Evolutionary conservation across 2,329 filamentous ascomycete genomes (phyloP), one percentile per base, ranked within the genome.

Genomic region (Westerdykella aurantiaca): DNA sequence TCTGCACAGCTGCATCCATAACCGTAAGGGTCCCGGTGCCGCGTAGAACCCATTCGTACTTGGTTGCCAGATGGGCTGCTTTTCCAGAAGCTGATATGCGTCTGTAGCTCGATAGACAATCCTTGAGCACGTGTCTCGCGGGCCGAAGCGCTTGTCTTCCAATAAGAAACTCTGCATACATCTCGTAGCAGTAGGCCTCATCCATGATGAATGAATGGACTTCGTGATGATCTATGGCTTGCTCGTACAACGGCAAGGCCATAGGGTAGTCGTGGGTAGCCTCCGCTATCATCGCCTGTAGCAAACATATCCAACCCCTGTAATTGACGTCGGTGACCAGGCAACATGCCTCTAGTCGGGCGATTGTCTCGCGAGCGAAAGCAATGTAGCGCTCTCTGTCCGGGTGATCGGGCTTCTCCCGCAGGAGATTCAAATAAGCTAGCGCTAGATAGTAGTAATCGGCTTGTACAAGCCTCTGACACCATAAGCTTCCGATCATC

Each of bases 131-230:
- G n/a, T 81, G 77, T 42, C 82, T 77, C 21, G 86, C 86, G 31
- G 84, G 83, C 48, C 86, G 72, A 33, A 80, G 75, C 3, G 84
- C 82, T 11, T 78, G 77, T 48, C 77, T 74, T 12, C 85, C 74
- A 42, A 86, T 72, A 48, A 88, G 80, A 58, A 81, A 83, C 9
- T 83, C 83, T 1, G 81, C 85, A 70, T 89, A 84, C 23, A 89
- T 71, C 58, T 87, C 86, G 57, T 85, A 84, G 13, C 81, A 79
- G 1, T 88, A 72, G 0, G 83, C 86, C 61, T 89, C 84, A 47
- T 90, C 86, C 39, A 88, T 77, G 2, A 77, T 58, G 49, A 86
- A 84, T 35, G 75, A 74, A 53, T 87, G 76, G 43, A 85, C 74
- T 16, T 85, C 75, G 11, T 83, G 79, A 56, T 89, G 85, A 54